A percentile compares a stretch with the other conserved stretches of the same genome.
Evolutionary conservation across 2,329 filamentous ascomycete genomes (phyloP).

Genomic region (Pseudogymnoascus sp.): DNA sequence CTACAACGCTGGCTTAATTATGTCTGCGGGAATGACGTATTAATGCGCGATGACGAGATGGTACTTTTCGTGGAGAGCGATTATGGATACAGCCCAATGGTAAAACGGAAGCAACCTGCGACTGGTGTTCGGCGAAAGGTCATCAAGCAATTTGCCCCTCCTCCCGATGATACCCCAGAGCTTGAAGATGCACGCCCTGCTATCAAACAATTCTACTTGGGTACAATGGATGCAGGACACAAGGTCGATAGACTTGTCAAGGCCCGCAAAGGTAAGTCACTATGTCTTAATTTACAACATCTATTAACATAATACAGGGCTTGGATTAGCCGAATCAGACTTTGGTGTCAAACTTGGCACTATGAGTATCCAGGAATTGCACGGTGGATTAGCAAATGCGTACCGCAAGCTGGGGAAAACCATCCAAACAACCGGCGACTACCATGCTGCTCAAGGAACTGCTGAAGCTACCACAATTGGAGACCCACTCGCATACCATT

Average conservation of each 20-base stretch:
- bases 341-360: slow-evolving; percentile 83
- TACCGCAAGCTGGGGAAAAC: slow-evolving; percentile 93
- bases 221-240: slow-evolving; percentile 93
- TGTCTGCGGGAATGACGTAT: slow-evolving; percentile 82
- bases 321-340: slow-evolving; percentile 86
- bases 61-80: slow-evolving; percentile 98
- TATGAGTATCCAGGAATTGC: slow-evolving; percentile 85
- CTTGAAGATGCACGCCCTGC: slow-evolving; percentile 80
- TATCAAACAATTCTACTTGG: slow-evolving; percentile 93
- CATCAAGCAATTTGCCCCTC: slow-evolving; percentile 95
- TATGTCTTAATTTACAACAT: slow-evolving; percentile 13
- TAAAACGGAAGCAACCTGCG: slow-evolving; percentile 92
- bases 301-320: slow-evolving; percentile 50
- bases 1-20: slow-evolving; percentile 95
- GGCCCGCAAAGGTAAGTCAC: slow-evolving; percentile 67
- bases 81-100: slow-evolving; percentile 93
- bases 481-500: slow-evolving; percentile 91
- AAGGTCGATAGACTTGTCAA: slow-evolving; percentile 95
- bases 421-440: slow-evolving; percentile 89
- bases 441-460: slow-evolving; percentile 91
- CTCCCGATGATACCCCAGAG: slow-evolving; percentile 94
- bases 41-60: slow-evolving; percentile 95
- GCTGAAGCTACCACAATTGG: slow-evolving; percentile 92
- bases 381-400: slow-evolving; percentile 77
- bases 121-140: slow-evolving; percentile 93